phyloP scores from a whole-genome alignment of 768 basidiomycete species.

The Boletus rubroflammeus region DNA sequence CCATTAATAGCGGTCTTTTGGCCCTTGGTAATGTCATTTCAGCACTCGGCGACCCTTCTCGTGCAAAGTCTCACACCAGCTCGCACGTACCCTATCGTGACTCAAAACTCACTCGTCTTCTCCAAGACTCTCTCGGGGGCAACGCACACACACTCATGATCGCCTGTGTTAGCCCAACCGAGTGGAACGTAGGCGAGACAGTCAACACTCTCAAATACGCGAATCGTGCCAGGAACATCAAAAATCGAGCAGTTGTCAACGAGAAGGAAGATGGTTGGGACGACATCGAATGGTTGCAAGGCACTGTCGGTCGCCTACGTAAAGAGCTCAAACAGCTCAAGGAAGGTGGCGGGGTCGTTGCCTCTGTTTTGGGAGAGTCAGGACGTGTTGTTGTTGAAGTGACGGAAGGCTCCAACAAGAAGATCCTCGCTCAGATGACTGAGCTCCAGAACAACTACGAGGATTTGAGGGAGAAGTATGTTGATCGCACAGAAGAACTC shows the following conservation, averaged over 20 bases:
- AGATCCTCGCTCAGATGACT: conserved; percentile 74
- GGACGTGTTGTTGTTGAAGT: conserved; percentile 32
- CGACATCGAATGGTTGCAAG: conserved; percentile 94
- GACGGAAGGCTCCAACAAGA: conserved; percentile 65
- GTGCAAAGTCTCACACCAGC: conserved; percentile 77
- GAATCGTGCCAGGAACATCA: conserved; percentile 95
- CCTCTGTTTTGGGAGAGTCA: conserved; percentile 27
- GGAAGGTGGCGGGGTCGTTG: conserved; percentile 46
- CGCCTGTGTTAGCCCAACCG: conserved; percentile 93
- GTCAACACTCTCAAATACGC: conserved; percentile 96
- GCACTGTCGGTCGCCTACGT: conserved; percentile 76
- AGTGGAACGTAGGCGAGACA: conserved; percentile 93
- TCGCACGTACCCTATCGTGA: conserved; percentile 97
- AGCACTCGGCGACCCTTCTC: conserved; percentile 89
- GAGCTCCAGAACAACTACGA: conserved; percentile 86
- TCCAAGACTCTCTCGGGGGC: conserved; percentile 87
- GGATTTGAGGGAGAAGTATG: conserved; percentile 77
- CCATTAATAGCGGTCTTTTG: conserved; percentile 94
- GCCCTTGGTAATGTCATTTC: conserved; percentile 99
- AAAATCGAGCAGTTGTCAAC: conserved; percentile 88
- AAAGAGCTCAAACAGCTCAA: conserved; percentile 83
- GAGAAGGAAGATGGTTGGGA: conserved; percentile 99
- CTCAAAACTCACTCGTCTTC: conserved; percentile 86
- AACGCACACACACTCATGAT: conserved; percentile 99
- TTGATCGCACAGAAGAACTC: conserved; percentile 86